phyloP scores from a whole-genome alignment of 805 yeast species.

The Candida vartiovaarae region DNA sequence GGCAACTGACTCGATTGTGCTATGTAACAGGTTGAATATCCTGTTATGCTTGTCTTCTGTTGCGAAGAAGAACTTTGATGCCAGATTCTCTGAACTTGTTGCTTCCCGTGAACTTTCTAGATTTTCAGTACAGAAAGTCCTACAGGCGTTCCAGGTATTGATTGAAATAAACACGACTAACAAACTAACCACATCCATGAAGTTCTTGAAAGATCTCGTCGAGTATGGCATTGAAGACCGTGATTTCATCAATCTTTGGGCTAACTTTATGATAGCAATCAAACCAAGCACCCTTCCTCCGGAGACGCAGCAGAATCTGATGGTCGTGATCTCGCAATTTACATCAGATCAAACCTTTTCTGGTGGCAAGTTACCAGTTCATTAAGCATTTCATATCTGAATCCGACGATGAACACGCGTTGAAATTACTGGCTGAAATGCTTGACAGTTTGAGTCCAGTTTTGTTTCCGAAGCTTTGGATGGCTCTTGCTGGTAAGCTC shows the following conservation, averaged over 20 bases:
- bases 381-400: constrained; percentile 3
- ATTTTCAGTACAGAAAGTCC: constrained; percentile 1
- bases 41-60: constrained; percentile 9
- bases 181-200: constrained; percentile 1
- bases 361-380: constrained; percentile 3
- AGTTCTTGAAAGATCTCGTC: constrained; percentile 2
- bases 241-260: constrained; percentile 6
- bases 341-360: constrained; percentile 4
- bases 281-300: constrained; percentile 1
- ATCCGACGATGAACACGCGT: background rate
- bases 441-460: constrained; percentile 15
- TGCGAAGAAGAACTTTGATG: constrained; percentile 14
- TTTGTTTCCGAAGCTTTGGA: constrained; percentile 19
- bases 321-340: constrained; percentile 8
- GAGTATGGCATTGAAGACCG: background rate
- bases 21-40: constrained; percentile 20
- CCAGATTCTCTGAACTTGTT: constrained; percentile 10
- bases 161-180: constrained; percentile 8
- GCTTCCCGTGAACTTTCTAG: constrained; percentile 6
- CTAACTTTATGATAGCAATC: constrained; percentile 1
- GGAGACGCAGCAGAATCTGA: constrained; percentile 8
- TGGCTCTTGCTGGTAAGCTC: constrained; percentile 11
- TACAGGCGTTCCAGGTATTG: constrained; percentile 6
- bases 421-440: constrained; percentile 7
- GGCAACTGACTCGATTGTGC: constrained; percentile 6